Evolutionary conservation across 2,329 filamentous ascomycete genomes (phyloP).

Genomic region (Escovopsis weberi): DNA sequence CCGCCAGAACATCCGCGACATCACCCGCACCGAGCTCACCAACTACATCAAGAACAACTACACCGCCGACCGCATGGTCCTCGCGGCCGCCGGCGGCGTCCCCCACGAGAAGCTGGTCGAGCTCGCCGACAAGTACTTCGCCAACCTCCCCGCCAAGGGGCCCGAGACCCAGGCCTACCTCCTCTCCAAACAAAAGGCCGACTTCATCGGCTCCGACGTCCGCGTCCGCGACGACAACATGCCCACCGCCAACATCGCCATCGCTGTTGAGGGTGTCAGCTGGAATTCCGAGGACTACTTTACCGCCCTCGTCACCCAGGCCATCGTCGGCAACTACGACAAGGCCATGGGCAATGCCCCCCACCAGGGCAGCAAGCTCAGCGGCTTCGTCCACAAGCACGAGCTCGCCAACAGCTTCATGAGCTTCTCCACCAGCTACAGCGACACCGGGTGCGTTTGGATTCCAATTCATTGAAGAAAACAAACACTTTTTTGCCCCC

Average conservation of each 20-base stretch:
- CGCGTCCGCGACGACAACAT: constrained; percentile 92
- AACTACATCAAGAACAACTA: constrained; percentile 99
- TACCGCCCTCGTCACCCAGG: constrained; percentile 91
- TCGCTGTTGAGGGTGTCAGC: constrained; percentile 97
- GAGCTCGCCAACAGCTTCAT: constrained; percentile 99
- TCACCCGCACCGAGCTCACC: constrained; percentile 76
- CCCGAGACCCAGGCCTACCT: constrained; percentile 61
- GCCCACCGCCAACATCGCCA: constrained; percentile 91
- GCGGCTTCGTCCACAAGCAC: constrained; percentile 84
- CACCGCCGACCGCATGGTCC: constrained; percentile 97
- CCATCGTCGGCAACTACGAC: constrained; percentile 99
- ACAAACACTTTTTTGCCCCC: too few relatives aligned
- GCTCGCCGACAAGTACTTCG: constrained; percentile 93
- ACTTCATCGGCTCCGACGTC: constrained; percentile 94
- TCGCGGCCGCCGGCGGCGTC: constrained; percentile 87
- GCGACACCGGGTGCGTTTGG: constrained; percentile 76
- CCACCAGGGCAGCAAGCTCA: constrained; percentile 97
- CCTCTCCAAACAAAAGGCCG: constrained; percentile 73
- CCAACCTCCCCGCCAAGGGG: constrained; percentile 58
- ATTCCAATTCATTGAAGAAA: too few relatives aligned
- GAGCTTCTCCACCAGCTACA: constrained; percentile 99
- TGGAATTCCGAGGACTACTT: constrained; percentile 99
- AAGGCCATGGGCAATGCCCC: constrained; percentile 95
- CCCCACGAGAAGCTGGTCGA: constrained; percentile 89
- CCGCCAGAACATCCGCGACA: constrained; percentile 95